Evolutionary conservation across 1,284 basidiomycete species (phyloP).

Genomic region (Sanguinoderma infundibulare): DNA sequence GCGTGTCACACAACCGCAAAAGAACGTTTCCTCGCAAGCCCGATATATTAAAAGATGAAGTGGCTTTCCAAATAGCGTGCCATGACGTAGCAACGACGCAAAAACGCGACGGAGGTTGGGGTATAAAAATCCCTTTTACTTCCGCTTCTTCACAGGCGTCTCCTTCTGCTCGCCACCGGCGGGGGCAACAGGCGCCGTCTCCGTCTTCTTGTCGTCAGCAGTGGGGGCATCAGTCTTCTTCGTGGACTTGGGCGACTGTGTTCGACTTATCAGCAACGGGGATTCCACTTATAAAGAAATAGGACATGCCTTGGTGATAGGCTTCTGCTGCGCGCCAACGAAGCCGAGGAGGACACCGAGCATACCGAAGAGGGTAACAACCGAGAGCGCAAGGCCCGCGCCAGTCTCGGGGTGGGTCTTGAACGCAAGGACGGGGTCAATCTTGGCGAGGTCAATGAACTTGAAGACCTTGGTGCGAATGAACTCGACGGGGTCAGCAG

Average conservation of each 20-base stretch:
- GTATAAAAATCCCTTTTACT: conserved; percentile 36
- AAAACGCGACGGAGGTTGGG: conserved; percentile 19
- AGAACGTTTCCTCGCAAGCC: conserved; percentile 29
- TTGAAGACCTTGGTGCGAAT: conserved; percentile 75
- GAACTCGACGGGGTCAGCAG: conserved; percentile 78
- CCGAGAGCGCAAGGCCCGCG: conserved; percentile 69
- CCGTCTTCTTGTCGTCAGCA: conserved; percentile 67
- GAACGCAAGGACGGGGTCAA: conserved; percentile 77
- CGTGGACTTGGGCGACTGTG: conserved; percentile 58
- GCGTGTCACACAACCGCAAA: background rate
- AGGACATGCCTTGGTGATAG: conserved; percentile 59
- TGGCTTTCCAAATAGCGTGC: conserved; percentile 31
- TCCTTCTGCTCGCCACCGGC: conserved; percentile 73
- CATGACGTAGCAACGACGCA: conserved; percentile 25
- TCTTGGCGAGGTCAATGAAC: conserved; percentile 76
- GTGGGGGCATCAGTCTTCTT: conserved; percentile 76
- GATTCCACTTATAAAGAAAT: background rate
- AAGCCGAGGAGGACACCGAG: conserved; percentile 80
- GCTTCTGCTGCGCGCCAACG: conserved; percentile 72
- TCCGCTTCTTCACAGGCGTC: conserved; percentile 60
- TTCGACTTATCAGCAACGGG: conserved; percentile 5
- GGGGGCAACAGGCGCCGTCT: conserved; percentile 66
- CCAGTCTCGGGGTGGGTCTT: conserved; percentile 86
- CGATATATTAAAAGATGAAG: conserved; percentile 32
- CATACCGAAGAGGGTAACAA: conserved; percentile 85